phyloP scores from a whole-genome alignment of 2,329 filamentous ascomycete genomes.

The Akanthomyces uredinophilus region DNA sequence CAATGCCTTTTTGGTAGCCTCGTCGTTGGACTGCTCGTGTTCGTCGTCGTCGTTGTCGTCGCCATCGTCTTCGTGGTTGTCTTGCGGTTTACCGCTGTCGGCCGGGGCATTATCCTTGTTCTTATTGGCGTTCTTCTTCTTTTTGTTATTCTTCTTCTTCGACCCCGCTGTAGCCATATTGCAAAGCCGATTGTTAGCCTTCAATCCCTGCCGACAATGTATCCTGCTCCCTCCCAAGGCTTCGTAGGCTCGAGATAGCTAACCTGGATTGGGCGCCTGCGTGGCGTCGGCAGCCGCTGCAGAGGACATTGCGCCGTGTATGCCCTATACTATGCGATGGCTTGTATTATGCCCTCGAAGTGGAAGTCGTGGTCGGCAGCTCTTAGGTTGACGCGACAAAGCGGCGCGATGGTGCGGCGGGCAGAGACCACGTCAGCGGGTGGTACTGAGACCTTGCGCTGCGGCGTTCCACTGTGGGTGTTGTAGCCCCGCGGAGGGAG shows the following conservation, averaged over 20 bases:
- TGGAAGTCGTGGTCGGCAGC: constrained; percentile 20
- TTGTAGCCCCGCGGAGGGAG: not conserved
- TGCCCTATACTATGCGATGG: constrained; percentile 1
- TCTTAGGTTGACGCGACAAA: constrained; percentile 11
- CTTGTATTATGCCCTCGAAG: constrained; percentile 18
- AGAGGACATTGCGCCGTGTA: constrained; percentile 33
- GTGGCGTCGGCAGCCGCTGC: constrained; percentile 30
- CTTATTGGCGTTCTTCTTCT: constrained; percentile 53
- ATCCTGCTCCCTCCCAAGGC: not conserved
- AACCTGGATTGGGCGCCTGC: constrained; percentile 33
- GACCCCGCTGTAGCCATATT: constrained; percentile 28
- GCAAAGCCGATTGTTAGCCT: constrained; percentile 19
- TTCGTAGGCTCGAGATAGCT: constrained; percentile 17
- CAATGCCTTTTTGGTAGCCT: constrained; percentile 14
- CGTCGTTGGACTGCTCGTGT: constrained; percentile 36
- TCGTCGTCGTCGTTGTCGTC: constrained; percentile 39
- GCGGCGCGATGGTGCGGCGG: constrained; percentile 4
- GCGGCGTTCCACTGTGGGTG: not conserved
- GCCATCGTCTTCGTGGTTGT: constrained; percentile 32
- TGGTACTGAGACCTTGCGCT: not conserved
- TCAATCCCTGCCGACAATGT: not conserved
- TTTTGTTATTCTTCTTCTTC: constrained; percentile 56
- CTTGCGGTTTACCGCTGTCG: constrained; percentile 28
- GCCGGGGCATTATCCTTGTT: constrained; percentile 36
- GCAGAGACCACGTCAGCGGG: constrained; percentile 13